phyloP scores from a whole-genome alignment of 345 rosid genomes.

The Reutealis trisperma region DNA sequence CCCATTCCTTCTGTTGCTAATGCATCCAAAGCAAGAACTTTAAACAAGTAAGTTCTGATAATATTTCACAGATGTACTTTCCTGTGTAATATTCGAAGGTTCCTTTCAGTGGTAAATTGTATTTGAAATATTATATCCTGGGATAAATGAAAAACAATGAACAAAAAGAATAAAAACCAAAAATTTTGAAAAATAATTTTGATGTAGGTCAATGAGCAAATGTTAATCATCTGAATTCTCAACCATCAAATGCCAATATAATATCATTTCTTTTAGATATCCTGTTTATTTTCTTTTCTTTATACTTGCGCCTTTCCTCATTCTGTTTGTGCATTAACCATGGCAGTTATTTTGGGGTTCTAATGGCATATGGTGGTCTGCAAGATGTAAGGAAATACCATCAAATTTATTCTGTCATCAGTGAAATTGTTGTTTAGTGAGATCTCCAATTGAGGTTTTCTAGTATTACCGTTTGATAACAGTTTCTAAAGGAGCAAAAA shows the following conservation, averaged over 20 bases:
- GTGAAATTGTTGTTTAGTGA: conserved; percentile 1
- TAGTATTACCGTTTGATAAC: conserved; percentile 27
- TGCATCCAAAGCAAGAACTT: conserved; percentile 47
- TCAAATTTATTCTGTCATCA: conserved; percentile 18
- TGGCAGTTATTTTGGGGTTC: conserved; percentile 83
- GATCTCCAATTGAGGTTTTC: conserved; percentile 5
- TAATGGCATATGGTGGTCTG: conserved; percentile 84
- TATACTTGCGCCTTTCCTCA: conserved; percentile 15
- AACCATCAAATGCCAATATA: not conserved
- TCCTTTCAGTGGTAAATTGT: not conserved
- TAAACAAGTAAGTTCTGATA: conserved; percentile 53
- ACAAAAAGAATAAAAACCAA: not conserved
- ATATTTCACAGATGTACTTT: conserved; percentile 13
- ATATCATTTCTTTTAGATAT: not conserved
- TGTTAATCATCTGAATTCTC: not conserved
- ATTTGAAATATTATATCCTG: not conserved
- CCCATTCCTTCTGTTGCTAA: conserved; percentile 54
- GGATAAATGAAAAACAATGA: not conserved
- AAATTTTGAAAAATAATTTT: not conserved
- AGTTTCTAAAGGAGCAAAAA: conserved; percentile 76
- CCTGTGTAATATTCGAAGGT: conserved; percentile 1
- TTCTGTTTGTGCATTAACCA: conserved; percentile 22
- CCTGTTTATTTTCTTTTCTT: not conserved
- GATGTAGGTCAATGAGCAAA: not conserved
- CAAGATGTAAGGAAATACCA: conserved; percentile 70